Evolutionary conservation across 345 rosid species (phyloP).

Genomic region (Gossypioides kirkii): DNA sequence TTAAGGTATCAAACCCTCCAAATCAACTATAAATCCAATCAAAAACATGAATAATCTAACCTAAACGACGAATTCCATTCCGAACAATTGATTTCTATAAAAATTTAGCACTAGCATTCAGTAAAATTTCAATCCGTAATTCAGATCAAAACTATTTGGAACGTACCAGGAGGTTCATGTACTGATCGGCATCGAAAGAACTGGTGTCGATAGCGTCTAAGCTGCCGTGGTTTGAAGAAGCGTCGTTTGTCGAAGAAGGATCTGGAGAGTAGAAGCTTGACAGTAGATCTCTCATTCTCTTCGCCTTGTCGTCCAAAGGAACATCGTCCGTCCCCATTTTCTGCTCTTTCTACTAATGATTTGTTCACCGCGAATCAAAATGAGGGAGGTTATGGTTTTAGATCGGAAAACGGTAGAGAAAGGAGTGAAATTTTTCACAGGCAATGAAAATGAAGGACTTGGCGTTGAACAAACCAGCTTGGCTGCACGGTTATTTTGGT

Average conservation of each 20-base stretch:
- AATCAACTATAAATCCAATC: constrained; percentile 1
- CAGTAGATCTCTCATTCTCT: constrained; percentile 97
- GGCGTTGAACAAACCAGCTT: neutral
- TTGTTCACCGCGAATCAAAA: neutral
- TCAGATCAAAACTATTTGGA: neutral
- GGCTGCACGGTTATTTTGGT: neutral
- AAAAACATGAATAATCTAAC: neutral
- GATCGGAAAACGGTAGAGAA: neutral
- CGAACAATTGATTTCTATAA: neutral
- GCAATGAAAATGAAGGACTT: neutral
- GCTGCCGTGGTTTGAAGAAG: constrained; percentile 41
- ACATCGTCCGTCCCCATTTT: constrained; percentile 58
- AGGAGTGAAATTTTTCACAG: neutral
- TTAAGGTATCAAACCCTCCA: neutral
- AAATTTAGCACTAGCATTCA: neutral
- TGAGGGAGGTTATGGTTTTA: neutral
- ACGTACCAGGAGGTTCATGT: constrained; percentile 85
- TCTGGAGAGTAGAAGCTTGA: constrained; percentile 97
- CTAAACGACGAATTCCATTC: neutral
- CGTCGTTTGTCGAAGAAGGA: constrained; percentile 50
- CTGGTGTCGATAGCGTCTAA: constrained; percentile 72
- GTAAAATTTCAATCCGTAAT: neutral
- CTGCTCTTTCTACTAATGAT: neutral
- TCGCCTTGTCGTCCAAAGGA: constrained; percentile 95
- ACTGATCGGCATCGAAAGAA: constrained; percentile 84